A percentile compares a stretch with the other conserved stretches of the same genome.
These are phyloP conservation scores for Cyberlindnera petersonii DNA, from an alignment of 805 yeast genomes.

Conservation along the genomic window DNA sequence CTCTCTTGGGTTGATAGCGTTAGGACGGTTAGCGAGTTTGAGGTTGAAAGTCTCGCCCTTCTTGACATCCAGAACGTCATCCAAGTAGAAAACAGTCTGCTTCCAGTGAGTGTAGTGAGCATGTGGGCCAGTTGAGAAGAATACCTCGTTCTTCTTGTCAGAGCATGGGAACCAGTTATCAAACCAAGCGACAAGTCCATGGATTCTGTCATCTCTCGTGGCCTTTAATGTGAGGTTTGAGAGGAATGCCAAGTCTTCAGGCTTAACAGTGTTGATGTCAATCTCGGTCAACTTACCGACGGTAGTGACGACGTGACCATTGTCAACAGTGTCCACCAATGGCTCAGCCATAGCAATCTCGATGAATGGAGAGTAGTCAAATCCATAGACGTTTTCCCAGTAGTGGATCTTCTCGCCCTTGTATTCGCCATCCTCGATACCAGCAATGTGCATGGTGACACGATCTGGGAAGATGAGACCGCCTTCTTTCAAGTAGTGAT, in stretches of 20 bases:
- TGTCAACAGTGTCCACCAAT: constrained; percentile 90
- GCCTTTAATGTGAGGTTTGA: constrained; percentile 68
- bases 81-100: constrained; percentile 90
- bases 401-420: constrained; percentile 86
- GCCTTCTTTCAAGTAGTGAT: constrained; percentile 68
- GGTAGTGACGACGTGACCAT: constrained; percentile 69
- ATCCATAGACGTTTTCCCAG: constrained; percentile 98
- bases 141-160: constrained; percentile 52
- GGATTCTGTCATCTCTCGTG: constrained; percentile 74
- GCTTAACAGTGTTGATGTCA: constrained; percentile 84
- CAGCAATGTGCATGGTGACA: constrained; percentile 84
- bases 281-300: constrained; percentile 69
- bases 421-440: constrained; percentile 89
- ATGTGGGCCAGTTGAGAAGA: constrained; percentile 92
- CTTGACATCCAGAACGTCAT: constrained; percentile 71
- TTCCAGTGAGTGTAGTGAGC: constrained; percentile 97
- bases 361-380: constrained; percentile 89
- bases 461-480: constrained; percentile 95
- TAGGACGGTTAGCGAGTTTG: constrained; percentile 70
- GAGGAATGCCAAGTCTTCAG: constrained; percentile 76
- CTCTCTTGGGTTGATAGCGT: constrained; percentile 77
- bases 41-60: constrained; percentile 77
- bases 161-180: constrained; percentile 80
- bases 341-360: constrained; percentile 89
- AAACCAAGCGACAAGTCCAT: constrained; percentile 92